Conservation (phyloP, 306 rosid genomes). For the Echinosophora koreensis region DNA sequence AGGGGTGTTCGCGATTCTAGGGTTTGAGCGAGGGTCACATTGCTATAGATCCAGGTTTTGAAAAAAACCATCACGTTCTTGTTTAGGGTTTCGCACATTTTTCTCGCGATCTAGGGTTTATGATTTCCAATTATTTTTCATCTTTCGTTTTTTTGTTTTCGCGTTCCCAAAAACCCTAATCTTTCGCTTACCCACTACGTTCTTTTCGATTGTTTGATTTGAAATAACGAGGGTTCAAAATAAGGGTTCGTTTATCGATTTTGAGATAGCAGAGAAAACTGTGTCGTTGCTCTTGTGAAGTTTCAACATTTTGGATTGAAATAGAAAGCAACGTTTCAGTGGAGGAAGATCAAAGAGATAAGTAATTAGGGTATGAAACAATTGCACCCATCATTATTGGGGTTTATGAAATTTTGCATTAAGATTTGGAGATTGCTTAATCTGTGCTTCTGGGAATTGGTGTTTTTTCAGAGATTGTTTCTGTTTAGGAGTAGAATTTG, state of each 20-base stretch:
- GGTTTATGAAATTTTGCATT: constrained; percentile 46
- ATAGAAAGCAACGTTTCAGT: neutral
- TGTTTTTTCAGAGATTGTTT: constrained; percentile 42
- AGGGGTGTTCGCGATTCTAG: constrained; percentile 52
- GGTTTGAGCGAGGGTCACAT: constrained; percentile 59
- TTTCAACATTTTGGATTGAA: constrained; percentile 25
- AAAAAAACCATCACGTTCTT: constrained; percentile 54
- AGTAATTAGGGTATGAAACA: constrained; percentile 44
- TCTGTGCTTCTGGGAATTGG: constrained; percentile 42
- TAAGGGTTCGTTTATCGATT: constrained; percentile 43
- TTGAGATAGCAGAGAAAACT: constrained; percentile 25
- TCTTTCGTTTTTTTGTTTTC: neutral
- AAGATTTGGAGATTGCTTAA: constrained; percentile 51
- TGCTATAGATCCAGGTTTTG: constrained; percentile 70
- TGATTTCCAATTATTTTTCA: constrained; percentile 41
- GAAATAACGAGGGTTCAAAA: constrained; percentile 18
- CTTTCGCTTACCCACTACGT: constrained; percentile 7
- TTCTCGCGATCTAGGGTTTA: constrained; percentile 73
- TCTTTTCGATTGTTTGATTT: constrained; percentile 27
- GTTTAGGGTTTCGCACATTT: constrained; percentile 55
- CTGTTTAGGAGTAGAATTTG: constrained; percentile 39
- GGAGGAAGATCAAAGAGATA: neutral
- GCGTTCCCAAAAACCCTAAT: constrained; percentile 13
- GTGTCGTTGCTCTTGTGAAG: neutral
- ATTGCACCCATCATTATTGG: constrained; percentile 46